These are phyloP conservation scores for Coprinopsis strossmayeri DNA, from an alignment of 768 basidiomycete species.

Conservation along the genomic window DNA sequence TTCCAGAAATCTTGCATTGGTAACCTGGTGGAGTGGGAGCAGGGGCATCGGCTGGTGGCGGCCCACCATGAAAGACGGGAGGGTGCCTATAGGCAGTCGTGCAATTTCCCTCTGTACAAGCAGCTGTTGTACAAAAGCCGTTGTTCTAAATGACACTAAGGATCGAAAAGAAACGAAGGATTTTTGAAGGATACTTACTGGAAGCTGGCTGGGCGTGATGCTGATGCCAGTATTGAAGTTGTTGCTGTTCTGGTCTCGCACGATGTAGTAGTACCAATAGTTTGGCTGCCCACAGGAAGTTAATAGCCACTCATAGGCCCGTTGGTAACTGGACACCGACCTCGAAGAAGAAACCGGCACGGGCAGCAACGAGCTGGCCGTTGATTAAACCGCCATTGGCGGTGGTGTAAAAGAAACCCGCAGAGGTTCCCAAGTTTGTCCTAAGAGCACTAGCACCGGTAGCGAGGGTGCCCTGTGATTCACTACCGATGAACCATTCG, in stretches of 20 bases:
- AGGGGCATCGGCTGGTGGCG: not conserved
- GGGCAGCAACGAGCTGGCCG: constrained; percentile 12
- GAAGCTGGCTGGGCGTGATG: constrained; percentile 19
- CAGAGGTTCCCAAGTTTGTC: constrained; percentile 7
- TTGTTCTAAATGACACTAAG: too few species aligned
- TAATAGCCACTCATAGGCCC: not conserved
- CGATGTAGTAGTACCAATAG: constrained; percentile 23
- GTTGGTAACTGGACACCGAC: not conserved
- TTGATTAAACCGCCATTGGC: constrained; percentile 16
- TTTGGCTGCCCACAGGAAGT: not conserved
- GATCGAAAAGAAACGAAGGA: not conserved
- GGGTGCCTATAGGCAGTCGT: constrained; percentile 20
- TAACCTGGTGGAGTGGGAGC: not conserved
- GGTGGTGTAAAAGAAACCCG: constrained; percentile 18
- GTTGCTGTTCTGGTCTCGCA: constrained; percentile 18
- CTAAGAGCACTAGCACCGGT: constrained; percentile 12
- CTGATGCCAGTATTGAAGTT: constrained; percentile 27
- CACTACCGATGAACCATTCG: constrained; percentile 14
- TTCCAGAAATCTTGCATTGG: not conserved
- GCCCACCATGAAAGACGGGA: constrained; percentile 14
- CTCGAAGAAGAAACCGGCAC: constrained; percentile 19
- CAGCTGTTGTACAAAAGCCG: constrained; percentile 20
- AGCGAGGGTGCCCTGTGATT: constrained; percentile 12
- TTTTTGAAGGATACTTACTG: constrained; percentile 14
- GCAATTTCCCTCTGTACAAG: constrained; percentile 20